Evolutionary conservation across 805 yeast genomes (phyloP), one percentile per base, ranked within the genome.

Genomic region (Zygosaccharomyces siamensis): DNA sequence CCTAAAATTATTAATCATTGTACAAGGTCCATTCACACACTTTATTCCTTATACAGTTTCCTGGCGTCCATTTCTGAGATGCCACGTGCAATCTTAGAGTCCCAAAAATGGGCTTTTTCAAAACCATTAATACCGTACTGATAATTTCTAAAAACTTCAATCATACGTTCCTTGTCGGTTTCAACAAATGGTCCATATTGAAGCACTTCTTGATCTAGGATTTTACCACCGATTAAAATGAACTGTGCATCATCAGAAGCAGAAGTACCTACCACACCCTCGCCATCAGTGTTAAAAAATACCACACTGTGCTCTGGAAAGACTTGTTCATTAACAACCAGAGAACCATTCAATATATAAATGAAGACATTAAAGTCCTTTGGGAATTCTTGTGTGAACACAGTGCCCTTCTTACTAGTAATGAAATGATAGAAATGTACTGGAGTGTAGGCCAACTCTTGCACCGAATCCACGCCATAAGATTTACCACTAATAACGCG

Each of bases 181-280:
- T 86, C 92, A 16, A 89, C 97, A 62, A 89, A 90, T 11, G 97
- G 97, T 14, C 97, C 97, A 63, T 89, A 84, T 63, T 89, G 96
- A 28, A 87, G 85, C 47, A 85, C 74, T 14, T 80, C 78, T 70
- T 89, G 96, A 57, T 86, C 77, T 48, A 87, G 70, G 18, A 78
- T 76, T 63, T 85, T 68, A 49, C 96, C 96, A 28, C 89, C 93
- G 53, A 88, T 72, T n/a, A 88, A 54, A 4, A 84, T 82, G 60
- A 88, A 82, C 56, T 83, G 81, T 2, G 88, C 69, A 30, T 70
- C 72, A 32, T 72, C 69, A 5, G 57, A 44, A 7, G 74, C 73
- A 16, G 79, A 76, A 20, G 72, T 75, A 38, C 89, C 90, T 32
- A 61, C 67, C 42, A 86, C 72, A 8, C 68, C 66, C 38, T 78